phyloP scores from a whole-genome alignment of 768 basidiomycete genomes.

The Suillus placidus region DNA sequence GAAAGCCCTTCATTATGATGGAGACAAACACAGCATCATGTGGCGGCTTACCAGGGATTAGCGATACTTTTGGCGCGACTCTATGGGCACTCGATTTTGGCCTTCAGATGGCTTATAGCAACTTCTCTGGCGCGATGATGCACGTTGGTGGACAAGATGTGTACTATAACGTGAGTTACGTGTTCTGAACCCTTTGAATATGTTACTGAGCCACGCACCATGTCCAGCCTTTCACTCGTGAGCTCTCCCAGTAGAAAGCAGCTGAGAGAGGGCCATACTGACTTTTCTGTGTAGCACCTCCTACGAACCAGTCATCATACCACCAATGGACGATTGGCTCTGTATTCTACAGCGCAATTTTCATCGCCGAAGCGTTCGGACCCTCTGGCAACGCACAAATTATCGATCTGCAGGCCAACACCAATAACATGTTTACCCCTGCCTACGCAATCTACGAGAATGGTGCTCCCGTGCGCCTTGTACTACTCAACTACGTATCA shows the following conservation, averaged over 20 bases:
- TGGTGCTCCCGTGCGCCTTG: constrained; percentile 45
- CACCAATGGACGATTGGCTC: constrained; percentile 45
- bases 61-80: constrained; percentile 51
- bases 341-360: constrained; percentile 42
- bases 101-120: constrained; percentile 49
- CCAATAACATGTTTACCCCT: constrained; percentile 36
- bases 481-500: constrained; percentile 51
- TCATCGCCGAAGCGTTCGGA: constrained; percentile 42
- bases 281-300: constrained; percentile 37
- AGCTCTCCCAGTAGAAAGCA: constrained; percentile 10
- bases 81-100: constrained; percentile 56
- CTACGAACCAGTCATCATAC: constrained; percentile 40
- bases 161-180: constrained; percentile 52
- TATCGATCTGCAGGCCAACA: constrained; percentile 35
- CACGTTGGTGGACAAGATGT: constrained; percentile 52
- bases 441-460: constrained; percentile 73
- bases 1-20: constrained; percentile 51
- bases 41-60: constrained; percentile 56
- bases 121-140: constrained; percentile 49
- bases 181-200: constrained; percentile 2
- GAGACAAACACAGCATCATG: constrained; percentile 58
- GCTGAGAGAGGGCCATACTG: neutral
- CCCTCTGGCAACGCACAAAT: constrained; percentile 37
- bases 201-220: neutral
- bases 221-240: constrained; percentile 51